These are phyloP conservation scores for Drosera capensis DNA, from an alignment of 148 eudicot species.

Conservation along the genomic window DNA sequence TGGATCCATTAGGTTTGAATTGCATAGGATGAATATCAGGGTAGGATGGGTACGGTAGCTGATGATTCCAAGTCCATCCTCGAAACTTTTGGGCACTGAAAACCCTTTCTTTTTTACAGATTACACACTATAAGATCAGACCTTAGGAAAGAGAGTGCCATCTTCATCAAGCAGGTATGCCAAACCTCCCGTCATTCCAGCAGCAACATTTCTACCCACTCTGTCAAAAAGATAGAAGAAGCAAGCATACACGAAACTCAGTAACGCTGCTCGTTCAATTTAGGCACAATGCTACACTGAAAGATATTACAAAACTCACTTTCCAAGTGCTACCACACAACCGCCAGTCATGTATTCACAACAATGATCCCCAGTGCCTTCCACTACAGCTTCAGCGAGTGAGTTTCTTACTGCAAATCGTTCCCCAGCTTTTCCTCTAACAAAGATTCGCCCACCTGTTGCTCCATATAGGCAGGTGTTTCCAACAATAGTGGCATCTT, in stretches of 20 bases:
- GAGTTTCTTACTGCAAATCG: conserved; percentile 98
- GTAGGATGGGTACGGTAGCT: no score
- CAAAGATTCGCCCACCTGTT: conserved; percentile 87
- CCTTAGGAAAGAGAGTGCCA: conserved; percentile 89
- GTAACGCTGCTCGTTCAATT: neutral
- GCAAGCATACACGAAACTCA: conserved; percentile 3
- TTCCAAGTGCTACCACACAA: conserved; percentile 85
- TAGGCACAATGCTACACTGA: neutral
- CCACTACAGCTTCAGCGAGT: conserved; percentile 88
- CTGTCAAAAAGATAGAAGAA: conserved; percentile 23
- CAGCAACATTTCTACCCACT: conserved; percentile 97
- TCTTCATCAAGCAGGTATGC: conserved; percentile 92
- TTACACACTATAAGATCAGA: conserved; percentile 5
- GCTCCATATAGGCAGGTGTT: conserved; percentile 94
- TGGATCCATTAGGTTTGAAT: no score
- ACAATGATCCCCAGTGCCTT: conserved; percentile 93
- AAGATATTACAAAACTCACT: conserved; percentile 35
- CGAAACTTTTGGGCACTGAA: neutral
- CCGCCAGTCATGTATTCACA: conserved; percentile 99
- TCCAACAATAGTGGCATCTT: conserved; percentile 91
- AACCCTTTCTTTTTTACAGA: neutral
- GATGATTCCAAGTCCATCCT: neutral
- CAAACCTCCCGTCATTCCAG: conserved; percentile 99
- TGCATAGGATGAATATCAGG: neutral
- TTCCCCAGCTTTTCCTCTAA: conserved; percentile 96